phyloP scores from a whole-genome alignment of 257 asterid species.

The Nicotiana tabacum region DNA sequence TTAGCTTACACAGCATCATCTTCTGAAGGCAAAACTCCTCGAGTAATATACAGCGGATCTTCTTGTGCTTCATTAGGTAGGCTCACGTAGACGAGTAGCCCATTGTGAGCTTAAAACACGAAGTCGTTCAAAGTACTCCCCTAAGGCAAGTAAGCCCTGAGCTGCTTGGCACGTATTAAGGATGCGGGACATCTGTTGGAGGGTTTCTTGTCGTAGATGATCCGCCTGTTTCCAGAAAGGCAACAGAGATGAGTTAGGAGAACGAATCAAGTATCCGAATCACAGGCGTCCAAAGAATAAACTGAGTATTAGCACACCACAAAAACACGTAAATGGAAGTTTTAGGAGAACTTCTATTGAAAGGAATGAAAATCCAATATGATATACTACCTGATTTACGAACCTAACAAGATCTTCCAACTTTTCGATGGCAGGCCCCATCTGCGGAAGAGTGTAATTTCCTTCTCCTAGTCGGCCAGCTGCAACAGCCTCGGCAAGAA shows the following conservation, averaged over 20 bases:
- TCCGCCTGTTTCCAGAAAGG: slow-evolving; percentile 34
- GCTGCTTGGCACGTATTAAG: slow-evolving; percentile 34
- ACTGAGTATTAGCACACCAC: neutral
- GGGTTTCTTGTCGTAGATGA: slow-evolving; percentile 38
- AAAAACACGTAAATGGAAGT: neutral
- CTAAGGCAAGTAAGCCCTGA: slow-evolving; percentile 36
- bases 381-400: slow-evolving; percentile 62
- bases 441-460: slow-evolving; percentile 52
- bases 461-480: slow-evolving; percentile 49
- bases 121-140: slow-evolving; percentile 41
- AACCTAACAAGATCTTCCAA: slow-evolving; percentile 65
- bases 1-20: slow-evolving; percentile 6
- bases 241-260: neutral
- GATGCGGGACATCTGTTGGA: slow-evolving; percentile 34
- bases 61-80: slow-evolving; percentile 24
- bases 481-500: slow-evolving; percentile 50
- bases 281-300: neutral
- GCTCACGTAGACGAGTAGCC: slow-evolving; percentile 23
- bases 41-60: slow-evolving; percentile 4
- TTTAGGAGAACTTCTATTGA: neutral
- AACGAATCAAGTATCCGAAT: neutral
- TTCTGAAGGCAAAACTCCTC: neutral
- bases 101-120: slow-evolving; percentile 33
- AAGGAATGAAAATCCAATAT: neutral
- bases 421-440: slow-evolving; percentile 60